Conservation (phyloP, 1,139 yeast genomes). For the Meyerozyma athensensis region DNA sequence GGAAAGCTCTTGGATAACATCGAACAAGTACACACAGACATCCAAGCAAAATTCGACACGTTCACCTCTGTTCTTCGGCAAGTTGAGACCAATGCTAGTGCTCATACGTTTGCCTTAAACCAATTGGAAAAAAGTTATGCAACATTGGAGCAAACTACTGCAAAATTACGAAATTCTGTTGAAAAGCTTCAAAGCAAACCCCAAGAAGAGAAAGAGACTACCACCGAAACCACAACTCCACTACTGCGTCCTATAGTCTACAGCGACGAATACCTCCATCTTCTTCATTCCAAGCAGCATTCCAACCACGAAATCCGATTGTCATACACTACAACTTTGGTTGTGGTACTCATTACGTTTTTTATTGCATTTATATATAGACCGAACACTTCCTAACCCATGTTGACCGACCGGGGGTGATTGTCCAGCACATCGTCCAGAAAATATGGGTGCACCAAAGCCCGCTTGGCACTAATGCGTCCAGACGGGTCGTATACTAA, state of each 20-base stretch:
- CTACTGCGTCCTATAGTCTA: neutral
- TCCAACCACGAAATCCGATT: neutral
- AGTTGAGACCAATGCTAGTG: neutral
- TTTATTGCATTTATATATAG: neutral
- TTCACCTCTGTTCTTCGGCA: neutral
- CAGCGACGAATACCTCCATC: neutral
- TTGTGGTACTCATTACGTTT: neutral
- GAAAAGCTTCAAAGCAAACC: neutral
- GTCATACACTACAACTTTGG: neutral
- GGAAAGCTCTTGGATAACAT: neutral
- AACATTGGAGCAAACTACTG: neutral
- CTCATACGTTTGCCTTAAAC: neutral
- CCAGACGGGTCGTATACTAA: slow-evolving; percentile 91
- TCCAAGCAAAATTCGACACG: neutral
- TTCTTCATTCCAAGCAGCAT: neutral
- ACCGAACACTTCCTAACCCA: slow-evolving; percentile 24
- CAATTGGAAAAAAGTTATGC: neutral
- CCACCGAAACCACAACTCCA: neutral
- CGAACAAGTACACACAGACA: neutral
- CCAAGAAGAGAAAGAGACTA: neutral
- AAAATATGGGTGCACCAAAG: slow-evolving; percentile 87
- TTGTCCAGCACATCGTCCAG: slow-evolving; percentile 43
- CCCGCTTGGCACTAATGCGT: slow-evolving; percentile 91
- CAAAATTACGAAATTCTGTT: neutral
- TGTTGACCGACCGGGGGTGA: slow-evolving; percentile 35